phyloP scores from a whole-genome alignment of 2,329 filamentous ascomycete species.

The Setomelanomma holmii region DNA sequence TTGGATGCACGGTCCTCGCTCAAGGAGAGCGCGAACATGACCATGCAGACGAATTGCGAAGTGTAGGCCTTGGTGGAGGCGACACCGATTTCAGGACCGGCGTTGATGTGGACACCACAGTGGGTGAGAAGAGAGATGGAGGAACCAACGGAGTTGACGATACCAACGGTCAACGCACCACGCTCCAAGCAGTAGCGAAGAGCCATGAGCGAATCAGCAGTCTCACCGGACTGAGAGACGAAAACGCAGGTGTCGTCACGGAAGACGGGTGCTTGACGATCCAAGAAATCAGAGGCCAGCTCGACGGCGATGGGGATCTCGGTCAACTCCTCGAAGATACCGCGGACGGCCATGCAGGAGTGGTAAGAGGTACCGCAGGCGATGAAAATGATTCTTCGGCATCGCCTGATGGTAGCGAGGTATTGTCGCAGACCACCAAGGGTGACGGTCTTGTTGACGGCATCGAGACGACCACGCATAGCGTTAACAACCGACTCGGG shows the following conservation, averaged over 20 bases:
- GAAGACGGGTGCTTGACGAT: conserved; percentile 96
- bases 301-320: conserved; percentile 98
- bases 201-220: conserved; percentile 95
- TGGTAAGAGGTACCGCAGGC: conserved; percentile 98
- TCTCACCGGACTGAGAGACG: conserved; percentile 98
- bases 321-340: conserved; percentile 95
- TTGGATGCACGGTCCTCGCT: conserved; percentile 97
- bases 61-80: conserved; percentile 99
- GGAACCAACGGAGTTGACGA: conserved; percentile 98
- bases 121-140: conserved; percentile 98
- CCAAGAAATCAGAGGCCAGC: conserved; percentile 96
- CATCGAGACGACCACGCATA: conserved; percentile 97
- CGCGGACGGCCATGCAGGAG: conserved; percentile 99
- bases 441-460: conserved; percentile 91
- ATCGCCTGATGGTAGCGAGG: conserved; percentile 94
- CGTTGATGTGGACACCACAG: conserved; percentile 99
- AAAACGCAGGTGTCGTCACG: conserved; percentile 99
- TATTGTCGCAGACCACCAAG: conserved; percentile 96
- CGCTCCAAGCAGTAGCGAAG: conserved; percentile 98
- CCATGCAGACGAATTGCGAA: conserved; percentile 98
- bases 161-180: conserved; percentile 94
- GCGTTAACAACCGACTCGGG: conserved; percentile 99
- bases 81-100: conserved; percentile 97
- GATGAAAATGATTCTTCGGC: conserved; percentile 97
- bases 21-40: conserved; percentile 97